Conservation (phyloP, 2,329 filamentous ascomycete genomes). For the Aureobasidium uvarum region DNA sequence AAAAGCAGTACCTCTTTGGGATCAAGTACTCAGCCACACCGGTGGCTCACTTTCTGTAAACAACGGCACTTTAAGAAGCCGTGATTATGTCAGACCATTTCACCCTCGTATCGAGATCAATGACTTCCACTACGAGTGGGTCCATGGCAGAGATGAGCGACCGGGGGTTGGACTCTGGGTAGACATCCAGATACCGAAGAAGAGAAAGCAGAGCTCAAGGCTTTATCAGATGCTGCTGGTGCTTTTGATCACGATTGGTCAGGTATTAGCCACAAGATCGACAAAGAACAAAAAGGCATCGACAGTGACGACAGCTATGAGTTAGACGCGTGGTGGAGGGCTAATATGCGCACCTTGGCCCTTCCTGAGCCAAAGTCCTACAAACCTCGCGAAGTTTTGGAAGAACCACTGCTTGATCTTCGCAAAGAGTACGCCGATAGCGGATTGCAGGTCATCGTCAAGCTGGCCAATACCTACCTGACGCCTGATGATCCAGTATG, state of each 20-base stretch:
- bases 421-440: slow-evolving; percentile 40
- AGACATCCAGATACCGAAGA: background rate
- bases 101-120: background rate
- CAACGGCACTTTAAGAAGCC: background rate
- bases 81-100: background rate
- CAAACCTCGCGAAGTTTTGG: background rate
- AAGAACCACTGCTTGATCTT: slow-evolving; percentile 27
- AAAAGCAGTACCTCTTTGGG: slow-evolving; percentile 35
- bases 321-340: background rate
- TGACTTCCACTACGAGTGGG: background rate
- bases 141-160: background rate
- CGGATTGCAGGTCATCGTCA: slow-evolving; percentile 62
- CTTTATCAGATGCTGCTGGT: background rate
- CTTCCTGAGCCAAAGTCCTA: slow-evolving; percentile 3
- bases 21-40: slow-evolving; percentile 23
- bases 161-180: background rate
- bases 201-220: background rate
- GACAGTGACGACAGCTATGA: background rate
- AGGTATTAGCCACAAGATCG: background rate
- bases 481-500: slow-evolving; percentile 59
- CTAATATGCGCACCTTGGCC: background rate
- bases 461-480: slow-evolving; percentile 59
- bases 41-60: background rate
- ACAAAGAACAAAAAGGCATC: background rate
- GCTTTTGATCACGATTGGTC: no score